Evolutionary conservation across 1,139 yeast species (phyloP).

Genomic region (Magnusiomyces sp.): DNA sequence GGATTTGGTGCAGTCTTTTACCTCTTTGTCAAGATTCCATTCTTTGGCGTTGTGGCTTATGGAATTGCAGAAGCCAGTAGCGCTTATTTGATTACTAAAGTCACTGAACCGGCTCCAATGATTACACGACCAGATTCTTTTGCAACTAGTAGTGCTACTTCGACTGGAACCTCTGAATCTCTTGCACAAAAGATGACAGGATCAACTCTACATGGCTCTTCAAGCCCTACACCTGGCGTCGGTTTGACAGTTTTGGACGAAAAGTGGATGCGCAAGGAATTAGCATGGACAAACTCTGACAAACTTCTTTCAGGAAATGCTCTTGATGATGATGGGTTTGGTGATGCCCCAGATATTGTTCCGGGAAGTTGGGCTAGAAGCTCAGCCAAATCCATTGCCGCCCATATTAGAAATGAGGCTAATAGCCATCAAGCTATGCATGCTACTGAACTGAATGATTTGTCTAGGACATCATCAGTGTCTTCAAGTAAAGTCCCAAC

Average conservation of each 20-base stretch:
- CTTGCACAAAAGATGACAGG: slow-evolving; percentile 47
- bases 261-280: slow-evolving; percentile 4
- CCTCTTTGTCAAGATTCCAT: slow-evolving; percentile 39
- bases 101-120: slow-evolving; percentile 48
- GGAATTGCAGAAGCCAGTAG: slow-evolving; percentile 49
- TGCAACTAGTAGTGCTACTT: slow-evolving; percentile 47
- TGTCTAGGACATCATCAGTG: too few species aligned
- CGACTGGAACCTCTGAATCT: slow-evolving; percentile 48
- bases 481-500: too few species aligned
- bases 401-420: background rate
- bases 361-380: slow-evolving; percentile 10
- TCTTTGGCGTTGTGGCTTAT: slow-evolving; percentile 42
- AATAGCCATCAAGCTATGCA: background rate
- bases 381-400: background rate
- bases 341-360: slow-evolving; percentile 4
- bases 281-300: slow-evolving; percentile 8
- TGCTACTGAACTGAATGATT: too few species aligned
- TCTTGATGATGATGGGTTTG: slow-evolving; percentile 13
- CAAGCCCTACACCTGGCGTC: background rate
- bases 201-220: slow-evolving; percentile 37
- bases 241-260: background rate
- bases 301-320: slow-evolving; percentile 7
- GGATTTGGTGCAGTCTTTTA: slow-evolving; percentile 52
- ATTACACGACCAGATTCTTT: slow-evolving; percentile 42
- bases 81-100: slow-evolving; percentile 47